phyloP scores from a whole-genome alignment of 2,329 filamentous ascomycete species.

The Zymoseptoria ardabiliae region DNA sequence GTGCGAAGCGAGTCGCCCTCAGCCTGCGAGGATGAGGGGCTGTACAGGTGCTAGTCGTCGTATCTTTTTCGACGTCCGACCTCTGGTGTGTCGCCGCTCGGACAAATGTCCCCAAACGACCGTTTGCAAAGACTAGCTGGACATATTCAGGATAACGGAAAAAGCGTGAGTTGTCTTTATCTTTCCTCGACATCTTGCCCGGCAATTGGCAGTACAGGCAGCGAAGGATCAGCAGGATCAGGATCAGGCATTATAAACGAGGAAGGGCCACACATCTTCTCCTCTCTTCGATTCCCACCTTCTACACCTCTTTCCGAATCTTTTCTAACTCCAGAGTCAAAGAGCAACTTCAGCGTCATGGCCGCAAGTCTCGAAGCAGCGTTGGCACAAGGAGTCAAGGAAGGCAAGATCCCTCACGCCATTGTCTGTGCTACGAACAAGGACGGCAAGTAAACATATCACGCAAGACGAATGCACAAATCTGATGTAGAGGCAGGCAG shows the following conservation, averaged over 20 bases:
- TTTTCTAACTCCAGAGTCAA: background rate
- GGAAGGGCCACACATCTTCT: background rate
- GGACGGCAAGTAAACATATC: slow-evolving; percentile 14
- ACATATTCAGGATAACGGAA: background rate
- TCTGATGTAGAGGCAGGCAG: slow-evolving; percentile 11
- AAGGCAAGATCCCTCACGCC: slow-evolving; percentile 26
- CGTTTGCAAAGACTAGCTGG: background rate
- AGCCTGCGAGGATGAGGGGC: background rate
- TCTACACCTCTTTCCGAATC: background rate
- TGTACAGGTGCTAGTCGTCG: background rate
- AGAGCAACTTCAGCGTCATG: slow-evolving; percentile 6
- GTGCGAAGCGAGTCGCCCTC: background rate
- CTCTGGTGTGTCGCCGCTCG: background rate
- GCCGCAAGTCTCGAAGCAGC: slow-evolving; percentile 17
- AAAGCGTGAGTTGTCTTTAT: background rate
- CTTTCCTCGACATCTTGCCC: background rate
- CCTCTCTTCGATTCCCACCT: background rate
- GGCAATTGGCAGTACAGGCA: background rate
- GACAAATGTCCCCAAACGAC: background rate
- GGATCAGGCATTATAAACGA: background rate
- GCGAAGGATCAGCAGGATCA: background rate
- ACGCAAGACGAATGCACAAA: background rate
- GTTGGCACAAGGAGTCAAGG: slow-evolving; percentile 24
- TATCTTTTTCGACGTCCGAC: background rate
- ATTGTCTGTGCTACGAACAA: slow-evolving; percentile 24